These are phyloP conservation scores for Boechera divaricarpa DNA, from an alignment of 345 rosid species.

Conservation along the genomic window DNA sequence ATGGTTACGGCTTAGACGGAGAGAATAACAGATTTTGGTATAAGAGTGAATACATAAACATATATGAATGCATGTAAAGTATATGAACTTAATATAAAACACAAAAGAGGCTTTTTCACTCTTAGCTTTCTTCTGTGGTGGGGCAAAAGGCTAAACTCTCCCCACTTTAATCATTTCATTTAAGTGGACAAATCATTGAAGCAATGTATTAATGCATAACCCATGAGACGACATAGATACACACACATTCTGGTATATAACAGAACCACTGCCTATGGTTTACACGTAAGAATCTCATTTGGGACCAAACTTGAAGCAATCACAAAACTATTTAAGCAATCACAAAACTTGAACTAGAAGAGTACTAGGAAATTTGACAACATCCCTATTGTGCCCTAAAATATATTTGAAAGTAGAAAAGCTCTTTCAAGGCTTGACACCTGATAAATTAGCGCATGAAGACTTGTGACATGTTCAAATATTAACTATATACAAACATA, in stretches of 20 bases:
- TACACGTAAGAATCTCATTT: neutral
- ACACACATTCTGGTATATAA: neutral
- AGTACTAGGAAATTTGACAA: too few species aligned
- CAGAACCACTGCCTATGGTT: neutral
- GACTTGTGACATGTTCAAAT: too few species aligned
- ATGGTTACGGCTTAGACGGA: neutral
- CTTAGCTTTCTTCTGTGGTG: slow-evolving; percentile 15
- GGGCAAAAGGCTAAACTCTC: slow-evolving; percentile 5
- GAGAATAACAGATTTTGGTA: neutral
- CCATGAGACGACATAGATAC: neutral
- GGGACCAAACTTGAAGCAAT: neutral
- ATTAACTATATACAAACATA: too few species aligned
- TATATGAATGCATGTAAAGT: slow-evolving; percentile 19
- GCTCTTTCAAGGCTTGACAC: too few species aligned
- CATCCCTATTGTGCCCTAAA: too few species aligned
- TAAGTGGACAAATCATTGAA: slow-evolving; percentile 26
- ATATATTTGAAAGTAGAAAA: too few species aligned
- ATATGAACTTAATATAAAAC: neutral
- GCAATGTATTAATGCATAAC: neutral
- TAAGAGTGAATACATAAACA: neutral
- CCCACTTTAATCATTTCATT: slow-evolving; percentile 13
- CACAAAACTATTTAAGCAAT: neutral
- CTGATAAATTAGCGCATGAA: too few species aligned
- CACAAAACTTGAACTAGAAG: neutral
- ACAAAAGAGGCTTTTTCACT: neutral